Conservation (phyloP, 495 filamentous ascomycete genomes). For the Podospora comata region DNA sequence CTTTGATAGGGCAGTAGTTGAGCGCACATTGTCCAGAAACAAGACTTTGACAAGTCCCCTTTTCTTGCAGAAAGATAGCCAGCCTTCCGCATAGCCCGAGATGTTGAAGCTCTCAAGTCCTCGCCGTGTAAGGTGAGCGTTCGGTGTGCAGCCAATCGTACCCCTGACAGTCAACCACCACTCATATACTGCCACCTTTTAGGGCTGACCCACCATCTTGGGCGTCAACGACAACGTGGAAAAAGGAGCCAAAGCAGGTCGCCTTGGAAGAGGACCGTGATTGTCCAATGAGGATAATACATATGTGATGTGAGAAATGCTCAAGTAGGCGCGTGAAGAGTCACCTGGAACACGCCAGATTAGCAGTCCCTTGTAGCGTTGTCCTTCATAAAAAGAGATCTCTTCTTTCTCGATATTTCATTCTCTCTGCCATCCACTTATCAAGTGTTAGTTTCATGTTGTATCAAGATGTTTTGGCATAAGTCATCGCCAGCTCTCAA, state of each 20-base stretch:
- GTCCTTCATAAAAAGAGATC: background rate
- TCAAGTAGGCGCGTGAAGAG: conserved; percentile 1
- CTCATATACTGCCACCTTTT: conserved; percentile 1
- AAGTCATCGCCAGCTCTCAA: background rate
- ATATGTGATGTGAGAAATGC: background rate
- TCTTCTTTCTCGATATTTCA: background rate
- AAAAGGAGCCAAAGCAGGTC: background rate
- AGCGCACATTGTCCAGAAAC: too few relatives aligned
- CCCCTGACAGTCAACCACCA: background rate
- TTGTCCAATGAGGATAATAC: background rate
- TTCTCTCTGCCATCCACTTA: background rate
- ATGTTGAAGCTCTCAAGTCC: background rate
- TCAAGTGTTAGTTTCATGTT: background rate
- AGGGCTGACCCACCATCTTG: conserved; percentile 1
- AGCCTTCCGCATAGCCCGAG: background rate
- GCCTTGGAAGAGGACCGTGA: background rate
- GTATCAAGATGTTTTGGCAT: background rate
- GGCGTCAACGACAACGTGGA: background rate
- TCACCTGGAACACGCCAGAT: background rate
- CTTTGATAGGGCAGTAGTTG: background rate
- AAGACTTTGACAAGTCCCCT: too few relatives aligned
- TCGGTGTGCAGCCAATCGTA: background rate
- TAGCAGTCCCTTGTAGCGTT: background rate
- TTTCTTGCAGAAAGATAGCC: background rate
- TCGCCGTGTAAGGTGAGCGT: background rate